Evolutionary conservation across 2,329 filamentous ascomycete genomes (phyloP), one percentile per base, ranked within the genome.

Genomic region (Boeremia lycopersici): DNA sequence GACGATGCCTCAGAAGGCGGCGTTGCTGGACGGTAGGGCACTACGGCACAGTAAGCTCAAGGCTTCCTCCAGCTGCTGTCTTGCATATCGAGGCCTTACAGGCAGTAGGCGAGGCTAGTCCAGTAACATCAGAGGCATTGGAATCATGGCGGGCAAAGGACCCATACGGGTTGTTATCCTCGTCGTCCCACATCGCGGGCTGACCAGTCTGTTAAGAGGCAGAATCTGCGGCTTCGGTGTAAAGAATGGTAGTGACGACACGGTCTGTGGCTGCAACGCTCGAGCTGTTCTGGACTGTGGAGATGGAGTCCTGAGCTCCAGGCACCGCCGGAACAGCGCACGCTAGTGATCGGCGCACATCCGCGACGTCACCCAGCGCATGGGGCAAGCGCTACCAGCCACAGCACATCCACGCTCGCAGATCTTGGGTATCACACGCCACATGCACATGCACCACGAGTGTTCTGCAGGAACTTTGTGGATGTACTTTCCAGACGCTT

Each of bases 81-180:
- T 28, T 7, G 10, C 8, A 42, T 50, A 13, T 54, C 50, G 53
- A 36, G 48, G 49, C 51, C 73, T 66, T 73, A 77, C 75, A 66
- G 51, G 72, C 70, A 51, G 70, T 61, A 40, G 74, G 75, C 12
- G 75, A 77, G 51, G 67, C 67, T 55, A 74, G 74, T 67, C 59
- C 78, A 74, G 69, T 69, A 25, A 53, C 76, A 29, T 88, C 88
- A 26, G 88, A 91, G 40, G 86, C 83, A 74, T 89, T 86, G 59
- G 90, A 90, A 76, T 96, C 90, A 68, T 90, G 87, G 68, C 90
- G 89, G 75, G 95, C 90, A 79, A 96, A 97, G 76, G 91, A 93
- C 69, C 92, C 93, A 72, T 98, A 97, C 5, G 93, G 93, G 75
- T 98, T 98, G 79, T 98, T 98, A 73, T 98, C 91, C 79, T 98